Conservation (phyloP, 805 yeast genomes). For the Peterozyma toletana region DNA sequence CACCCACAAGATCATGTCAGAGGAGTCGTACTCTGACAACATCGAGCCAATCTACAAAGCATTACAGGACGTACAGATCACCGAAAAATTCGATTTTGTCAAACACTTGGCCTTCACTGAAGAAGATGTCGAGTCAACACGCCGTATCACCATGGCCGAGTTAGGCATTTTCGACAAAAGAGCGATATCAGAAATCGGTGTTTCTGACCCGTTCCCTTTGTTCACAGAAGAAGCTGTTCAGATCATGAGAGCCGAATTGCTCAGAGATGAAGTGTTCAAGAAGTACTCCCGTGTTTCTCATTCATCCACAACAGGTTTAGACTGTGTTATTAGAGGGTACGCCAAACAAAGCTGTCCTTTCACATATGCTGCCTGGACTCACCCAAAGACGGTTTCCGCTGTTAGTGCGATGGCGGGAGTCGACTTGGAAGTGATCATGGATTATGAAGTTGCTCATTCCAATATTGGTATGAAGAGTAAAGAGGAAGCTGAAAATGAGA, state of each 20-base stretch:
- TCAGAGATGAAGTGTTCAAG: constrained; percentile 36
- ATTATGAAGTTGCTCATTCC: constrained; percentile 48
- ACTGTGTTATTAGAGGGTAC: constrained; percentile 44
- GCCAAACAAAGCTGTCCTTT: constrained; percentile 41
- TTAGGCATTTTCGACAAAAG: constrained; percentile 35
- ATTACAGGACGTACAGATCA: constrained; percentile 15
- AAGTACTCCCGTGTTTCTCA: constrained; percentile 35
- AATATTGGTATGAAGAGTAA: constrained; percentile 40
- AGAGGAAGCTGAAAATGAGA: constrained; percentile 25
- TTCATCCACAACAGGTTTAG: constrained; percentile 41
- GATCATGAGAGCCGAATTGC: constrained; percentile 50
- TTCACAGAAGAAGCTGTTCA: constrained; percentile 54
- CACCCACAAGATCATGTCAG: constrained; percentile 26
- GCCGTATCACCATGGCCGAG: constrained; percentile 40
- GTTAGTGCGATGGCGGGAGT: constrained; percentile 54
- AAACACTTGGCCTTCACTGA: constrained; percentile 29
- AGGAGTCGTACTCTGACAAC: constrained; percentile 23
- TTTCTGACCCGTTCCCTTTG: constrained; percentile 51
- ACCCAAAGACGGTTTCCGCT: constrained; percentile 47
- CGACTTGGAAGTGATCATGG: constrained; percentile 46
- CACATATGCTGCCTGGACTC: constrained; percentile 50
- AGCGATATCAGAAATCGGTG: constrained; percentile 50
- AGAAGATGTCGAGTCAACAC: constrained; percentile 25
- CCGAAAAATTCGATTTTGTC: constrained; percentile 28
- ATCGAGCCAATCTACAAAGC: constrained; percentile 23